Evolutionary conservation across 116 monocot species (phyloP), one percentile per base, ranked within the genome.

Genomic region (Thalassia testudinum): DNA sequence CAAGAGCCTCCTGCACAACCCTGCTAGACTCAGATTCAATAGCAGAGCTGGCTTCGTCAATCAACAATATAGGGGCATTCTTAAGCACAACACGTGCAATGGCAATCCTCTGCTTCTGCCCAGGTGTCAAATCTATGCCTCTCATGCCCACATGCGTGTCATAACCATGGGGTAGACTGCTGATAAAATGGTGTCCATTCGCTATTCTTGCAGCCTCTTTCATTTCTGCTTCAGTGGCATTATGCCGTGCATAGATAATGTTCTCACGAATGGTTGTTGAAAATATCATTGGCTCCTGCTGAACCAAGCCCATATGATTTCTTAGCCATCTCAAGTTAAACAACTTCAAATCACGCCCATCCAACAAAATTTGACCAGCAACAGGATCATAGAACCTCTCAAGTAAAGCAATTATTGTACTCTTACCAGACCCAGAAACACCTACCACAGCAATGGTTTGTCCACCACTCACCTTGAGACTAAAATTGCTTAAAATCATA

Each of bases 121-220:
- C 95, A 11, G 80, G 74, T n/a, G 88, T 95, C 65, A 95, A 57
- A 65, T 93, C 84, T 12, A 93, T 84, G 34, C 87, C 93, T 61
- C 88, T 87, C 87, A 87, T 93, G 7, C 95, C 95, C 3, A 87
- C 70, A 66, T 95, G 95, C 1, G 95, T 95, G 48, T 95, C 95
- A 37, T 95, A 95, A 7, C 95, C 95, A 67, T 95, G 95, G 21
- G 95, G 88, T 47, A 95, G 65, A 55, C 84, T 87, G 65, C 95
- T 95, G 37, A 95, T 95, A 65, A 95, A 95, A 72, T 88, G 95
- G 65, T 95, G 88, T 1, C 85, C 95, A 62, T 95, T 95, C 27
- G 95, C 95, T 49, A 95, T 95, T 51, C 88, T 83, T 6, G 95
- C 87, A 20, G 95, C 95, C 60, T 95, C 95, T 66, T 95, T 95